Evolutionary conservation across 768 basidiomycete species (phyloP), one percentile per base, ranked within the genome.

Genomic region (Xerocomellus chrysenteron): DNA sequence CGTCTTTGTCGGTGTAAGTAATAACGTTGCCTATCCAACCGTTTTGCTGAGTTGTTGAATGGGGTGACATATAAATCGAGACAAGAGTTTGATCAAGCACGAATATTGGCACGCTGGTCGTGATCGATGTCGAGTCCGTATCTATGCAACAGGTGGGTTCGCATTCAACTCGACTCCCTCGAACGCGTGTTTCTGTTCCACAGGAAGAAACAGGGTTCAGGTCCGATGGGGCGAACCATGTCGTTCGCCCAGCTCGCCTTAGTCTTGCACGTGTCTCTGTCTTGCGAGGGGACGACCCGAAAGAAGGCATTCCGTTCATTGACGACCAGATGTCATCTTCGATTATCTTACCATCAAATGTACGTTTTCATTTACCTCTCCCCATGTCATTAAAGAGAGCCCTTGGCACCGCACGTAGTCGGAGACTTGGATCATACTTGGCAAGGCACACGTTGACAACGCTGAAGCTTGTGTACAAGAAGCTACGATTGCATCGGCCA

Each of bases 241-340:
- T 28, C 26, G 6, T 28, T 30, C 84, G 94, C 13, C 97, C 97
- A 2, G 90, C 94, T 6, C 85, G 94, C 50, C 83, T 95, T 65
- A 92, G 94, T 53, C 79, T 99, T 7, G 97, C 97, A 26, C 84
- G 97, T 24, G 97, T 98, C 1, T 98, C 95, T 4, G 95, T 96
- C 16, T 72, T 98, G 43, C 83, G 97, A 13, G 97, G 96, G 3
- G 81, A 88, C 64, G 94, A 93, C 0, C 79, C 79, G 0, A 85
- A 11, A 28, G 26, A 28, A 28, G 26, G 26, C 26, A 28, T 28
- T 28, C 26, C 26, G 2, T 28, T 28, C 26, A 28, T 28, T 28
- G 26, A 99, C 63, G 97, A 99, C 65, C 92, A 99, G 96, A 98
- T 67, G 81, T 84, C 7, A 93, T 98, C 48, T 93, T 97, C 26